Evolutionary conservation across 2,329 filamentous ascomycete species (phyloP).

Genomic region (Chaetomiaceae sp.): DNA sequence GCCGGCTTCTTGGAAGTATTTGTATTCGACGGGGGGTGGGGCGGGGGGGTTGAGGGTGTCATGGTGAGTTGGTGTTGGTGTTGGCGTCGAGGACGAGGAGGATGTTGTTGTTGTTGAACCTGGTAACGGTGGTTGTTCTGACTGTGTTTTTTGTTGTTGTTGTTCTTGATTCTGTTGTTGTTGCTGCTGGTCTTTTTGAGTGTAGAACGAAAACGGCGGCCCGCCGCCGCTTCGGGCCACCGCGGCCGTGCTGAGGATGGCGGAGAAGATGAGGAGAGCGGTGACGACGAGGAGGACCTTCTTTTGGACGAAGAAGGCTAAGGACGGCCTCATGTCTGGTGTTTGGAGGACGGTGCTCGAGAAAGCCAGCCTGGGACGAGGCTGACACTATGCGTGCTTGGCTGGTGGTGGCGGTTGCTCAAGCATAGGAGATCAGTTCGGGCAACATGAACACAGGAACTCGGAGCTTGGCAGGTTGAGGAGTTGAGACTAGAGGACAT

Average conservation of each 20-base stretch:
- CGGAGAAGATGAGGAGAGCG: slow-evolving; percentile 7
- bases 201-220: neutral
- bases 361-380: too few species aligned
- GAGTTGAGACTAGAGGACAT: too few species aligned
- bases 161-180: neutral
- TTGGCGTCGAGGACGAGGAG: neutral
- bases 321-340: neutral
- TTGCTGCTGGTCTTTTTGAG: neutral
- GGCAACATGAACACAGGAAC: too few species aligned
- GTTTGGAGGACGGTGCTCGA: neutral
- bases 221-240: neutral
- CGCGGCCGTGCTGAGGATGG: slow-evolving; percentile 5
- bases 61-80: neutral
- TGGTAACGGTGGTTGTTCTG: neutral
- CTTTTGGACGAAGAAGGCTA: neutral
- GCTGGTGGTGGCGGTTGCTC: too few species aligned
- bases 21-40: slow-evolving; percentile 34
- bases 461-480: too few species aligned
- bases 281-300: slow-evolving; percentile 4
- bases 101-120: neutral
- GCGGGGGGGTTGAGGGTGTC: neutral
- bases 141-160: neutral
- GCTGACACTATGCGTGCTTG: too few species aligned
- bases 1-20: slow-evolving; percentile 66
- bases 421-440: too few species aligned